These are phyloP conservation scores for Coemansia sp. DNA, from an alignment of 192 early-diverging fungal species.

Conservation along the genomic window DNA sequence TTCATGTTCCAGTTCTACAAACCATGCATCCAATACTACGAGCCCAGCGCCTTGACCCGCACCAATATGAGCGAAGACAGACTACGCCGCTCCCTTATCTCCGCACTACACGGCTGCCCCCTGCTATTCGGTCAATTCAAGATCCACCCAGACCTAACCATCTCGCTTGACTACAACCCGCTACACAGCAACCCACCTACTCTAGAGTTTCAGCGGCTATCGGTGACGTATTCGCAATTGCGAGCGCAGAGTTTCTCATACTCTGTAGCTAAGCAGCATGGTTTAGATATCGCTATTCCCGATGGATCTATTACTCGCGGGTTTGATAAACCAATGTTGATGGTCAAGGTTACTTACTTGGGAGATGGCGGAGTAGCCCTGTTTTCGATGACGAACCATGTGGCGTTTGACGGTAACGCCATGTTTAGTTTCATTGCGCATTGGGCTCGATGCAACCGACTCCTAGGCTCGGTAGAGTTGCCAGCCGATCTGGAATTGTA, in stretches of 20 bases:
- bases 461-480: neutral
- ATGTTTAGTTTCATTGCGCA: constrained; percentile 48
- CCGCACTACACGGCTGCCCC: constrained; percentile 36
- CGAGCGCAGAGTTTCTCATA: constrained; percentile 27
- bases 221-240: constrained; percentile 20
- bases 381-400: constrained; percentile 48
- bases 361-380: constrained; percentile 35
- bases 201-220: constrained; percentile 23
- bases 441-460: constrained; percentile 40
- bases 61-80: constrained; percentile 13
- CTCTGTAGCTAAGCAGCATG: constrained; percentile 14
- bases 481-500: constrained; percentile 20
- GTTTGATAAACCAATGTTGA: constrained; percentile 37
- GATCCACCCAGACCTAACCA: constrained; percentile 22
- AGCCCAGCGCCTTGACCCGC: constrained; percentile 1
- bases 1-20: constrained; percentile 60
- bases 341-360: constrained; percentile 46
- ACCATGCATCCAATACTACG: constrained; percentile 46
- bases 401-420: constrained; percentile 53
- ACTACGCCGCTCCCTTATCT: constrained; percentile 16
- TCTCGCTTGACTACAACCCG: constrained; percentile 31
- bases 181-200: constrained; percentile 27
- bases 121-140: constrained; percentile 29
- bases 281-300: constrained; percentile 34
- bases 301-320: constrained; percentile 21